These are phyloP conservation scores for Colletotrichum ledebouriae DNA, from an alignment of 2,329 filamentous ascomycete species.

Conservation along the genomic window DNA sequence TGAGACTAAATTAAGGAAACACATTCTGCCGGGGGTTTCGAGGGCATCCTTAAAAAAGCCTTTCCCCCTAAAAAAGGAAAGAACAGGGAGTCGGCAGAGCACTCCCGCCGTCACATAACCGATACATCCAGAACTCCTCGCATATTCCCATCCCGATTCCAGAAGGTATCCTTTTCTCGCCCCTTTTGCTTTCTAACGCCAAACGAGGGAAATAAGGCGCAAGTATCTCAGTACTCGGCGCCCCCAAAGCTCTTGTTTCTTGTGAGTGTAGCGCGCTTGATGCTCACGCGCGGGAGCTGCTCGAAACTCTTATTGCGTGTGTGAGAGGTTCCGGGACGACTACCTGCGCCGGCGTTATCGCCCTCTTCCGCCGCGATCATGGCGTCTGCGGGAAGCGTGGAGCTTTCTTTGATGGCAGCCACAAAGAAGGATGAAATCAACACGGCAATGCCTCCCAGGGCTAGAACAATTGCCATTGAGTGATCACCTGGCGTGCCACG, in stretches of 20 bases:
- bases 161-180: neutral
- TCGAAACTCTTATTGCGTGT: slow-evolving; percentile 58
- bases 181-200: slow-evolving; percentile 20
- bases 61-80: neutral
- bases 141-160: slow-evolving; percentile 26
- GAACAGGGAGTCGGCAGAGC: neutral
- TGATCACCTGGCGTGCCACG: slow-evolving; percentile 86
- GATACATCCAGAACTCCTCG: slow-evolving; percentile 33
- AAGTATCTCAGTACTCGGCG: slow-evolving; percentile 56
- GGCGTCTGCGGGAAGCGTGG: slow-evolving; percentile 54
- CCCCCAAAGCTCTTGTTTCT: slow-evolving; percentile 65
- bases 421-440: slow-evolving; percentile 83
- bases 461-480: slow-evolving; percentile 87
- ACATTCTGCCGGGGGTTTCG: neutral
- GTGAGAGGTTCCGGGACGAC: slow-evolving; percentile 48
- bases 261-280: slow-evolving; percentile 61
- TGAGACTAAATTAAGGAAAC: too few relatives aligned
- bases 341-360: slow-evolving; percentile 46
- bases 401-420: slow-evolving; percentile 74
- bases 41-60: neutral
- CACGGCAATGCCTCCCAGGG: slow-evolving; percentile 85
- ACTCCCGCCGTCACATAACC: slow-evolving; percentile 18
- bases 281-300: slow-evolving; percentile 57
- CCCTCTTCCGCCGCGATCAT: slow-evolving; percentile 59
- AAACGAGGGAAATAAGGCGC: slow-evolving; percentile 31